These are phyloP conservation scores for Lasiodiplodia sp. DNA, from an alignment of 2,329 filamentous ascomycete species.

Conservation along the genomic window DNA sequence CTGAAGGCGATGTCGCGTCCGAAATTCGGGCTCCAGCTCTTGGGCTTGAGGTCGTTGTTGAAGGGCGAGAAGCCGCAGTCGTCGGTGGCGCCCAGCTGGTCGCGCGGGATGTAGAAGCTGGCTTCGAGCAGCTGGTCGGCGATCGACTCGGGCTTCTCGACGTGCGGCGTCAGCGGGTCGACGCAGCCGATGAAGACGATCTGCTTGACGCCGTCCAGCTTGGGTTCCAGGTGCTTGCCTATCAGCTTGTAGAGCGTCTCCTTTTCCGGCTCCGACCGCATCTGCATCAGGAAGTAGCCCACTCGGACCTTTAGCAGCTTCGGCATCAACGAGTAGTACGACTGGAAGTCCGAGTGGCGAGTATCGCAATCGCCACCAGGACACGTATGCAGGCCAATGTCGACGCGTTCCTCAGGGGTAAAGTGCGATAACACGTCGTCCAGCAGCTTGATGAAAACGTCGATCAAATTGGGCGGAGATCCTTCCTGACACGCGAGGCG, in stretches of 20 bases:
- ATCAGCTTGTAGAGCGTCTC: conserved; percentile 21
- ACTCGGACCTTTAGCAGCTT: conserved; percentile 27
- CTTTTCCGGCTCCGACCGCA: conserved; percentile 24
- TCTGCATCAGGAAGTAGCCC: conserved; percentile 29
- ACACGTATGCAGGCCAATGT: conserved; percentile 28
- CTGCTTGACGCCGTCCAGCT: conserved; percentile 18
- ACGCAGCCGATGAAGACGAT: conserved; percentile 17
- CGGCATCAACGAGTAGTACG: conserved; percentile 24
- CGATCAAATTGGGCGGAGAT: conserved; percentile 25
- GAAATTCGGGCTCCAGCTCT: conserved; percentile 28
- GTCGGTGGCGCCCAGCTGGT: conserved; percentile 29
- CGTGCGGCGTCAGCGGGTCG: conserved; percentile 26
- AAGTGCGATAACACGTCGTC: conserved; percentile 28
- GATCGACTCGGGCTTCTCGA: conserved; percentile 25
- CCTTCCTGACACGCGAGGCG: conserved; percentile 27
- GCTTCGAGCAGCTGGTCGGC: conserved; percentile 27
- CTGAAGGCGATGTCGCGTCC: conserved; percentile 26
- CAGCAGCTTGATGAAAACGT: conserved; percentile 25
- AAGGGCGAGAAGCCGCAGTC: conserved; percentile 26
- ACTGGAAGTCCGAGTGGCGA: conserved; percentile 28
- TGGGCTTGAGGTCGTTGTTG: conserved; percentile 29
- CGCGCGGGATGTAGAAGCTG: conserved; percentile 25
- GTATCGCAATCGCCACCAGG: conserved; percentile 28
- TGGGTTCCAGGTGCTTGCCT: conserved; percentile 22
- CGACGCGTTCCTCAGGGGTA: conserved; percentile 18